These are phyloP conservation scores for Capsicum pubescens DNA, from an alignment of 257 asterid genomes.

Conservation along the genomic window DNA sequence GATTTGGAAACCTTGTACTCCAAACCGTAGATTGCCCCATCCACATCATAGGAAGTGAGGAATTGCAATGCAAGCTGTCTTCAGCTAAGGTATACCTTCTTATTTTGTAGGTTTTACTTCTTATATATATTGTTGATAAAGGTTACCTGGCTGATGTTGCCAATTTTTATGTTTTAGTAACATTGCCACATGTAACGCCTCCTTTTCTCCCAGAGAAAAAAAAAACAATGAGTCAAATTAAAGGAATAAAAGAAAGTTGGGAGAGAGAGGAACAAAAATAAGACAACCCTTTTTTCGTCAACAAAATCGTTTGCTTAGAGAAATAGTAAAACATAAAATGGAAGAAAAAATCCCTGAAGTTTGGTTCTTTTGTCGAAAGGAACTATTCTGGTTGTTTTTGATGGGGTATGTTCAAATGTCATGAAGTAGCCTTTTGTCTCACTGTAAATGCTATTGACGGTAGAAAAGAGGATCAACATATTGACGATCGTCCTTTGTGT, in stretches of 20 bases:
- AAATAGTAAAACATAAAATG: neutral
- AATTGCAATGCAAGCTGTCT: conserved; percentile 64
- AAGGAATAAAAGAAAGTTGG: neutral
- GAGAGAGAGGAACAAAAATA: neutral
- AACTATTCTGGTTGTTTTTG: neutral
- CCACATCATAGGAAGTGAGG: conserved; percentile 61
- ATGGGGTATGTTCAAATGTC: neutral
- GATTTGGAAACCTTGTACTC: conserved; percentile 64
- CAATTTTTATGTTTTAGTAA: neutral
- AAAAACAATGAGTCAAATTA: neutral
- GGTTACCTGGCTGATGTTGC: neutral
- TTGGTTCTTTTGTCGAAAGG: neutral
- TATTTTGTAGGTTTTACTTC: conserved; percentile 2
- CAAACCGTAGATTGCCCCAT: conserved; percentile 63
- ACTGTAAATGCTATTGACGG: neutral
- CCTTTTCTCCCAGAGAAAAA: neutral
- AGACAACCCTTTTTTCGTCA: neutral
- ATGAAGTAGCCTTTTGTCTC: neutral
- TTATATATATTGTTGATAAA: neutral
- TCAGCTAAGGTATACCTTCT: conserved; percentile 65
- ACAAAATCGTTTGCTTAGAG: neutral
- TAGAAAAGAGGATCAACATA: neutral
- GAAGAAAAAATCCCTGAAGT: conserved; percentile 10
- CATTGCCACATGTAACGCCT: neutral
- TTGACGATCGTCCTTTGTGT: neutral